Base-by-base conservation (phyloP, 305 asterid species). In the Solanum hybrid region DNA sequence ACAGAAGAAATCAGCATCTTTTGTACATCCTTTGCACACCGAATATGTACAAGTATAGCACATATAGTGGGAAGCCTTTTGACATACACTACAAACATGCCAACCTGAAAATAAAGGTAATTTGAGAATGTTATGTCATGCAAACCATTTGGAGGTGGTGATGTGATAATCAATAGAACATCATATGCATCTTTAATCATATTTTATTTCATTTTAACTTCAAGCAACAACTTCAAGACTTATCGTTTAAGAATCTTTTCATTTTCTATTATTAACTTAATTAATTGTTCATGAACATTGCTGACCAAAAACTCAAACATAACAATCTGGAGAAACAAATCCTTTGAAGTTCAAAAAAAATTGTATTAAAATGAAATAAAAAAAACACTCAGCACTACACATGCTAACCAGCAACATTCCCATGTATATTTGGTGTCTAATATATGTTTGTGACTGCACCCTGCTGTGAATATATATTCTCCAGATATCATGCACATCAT, bases 21-120 rank as follows among this genome's bases (percentile, higher is more conserved):
- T 94, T 17, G 93, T 93, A 91, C 99, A 97, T 68, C 95, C 93
- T 93, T 96, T 97, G 96, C 99, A 97, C 94, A 97, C 91, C 14
- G 99, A 96, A 93, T 95, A 97, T 27, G 99, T 94, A 91, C 99
- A 97, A 32, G 98, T 97, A 92, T 95, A 97, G 96, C 99, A 97
- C 95, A 92, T 92, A 89, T 93, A 95, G 86, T 95, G 95, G 57
- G 99, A 92, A 80, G 95, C 86, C 94, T 95, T 97, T 90, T 91
- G 93, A 88, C 99, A 97, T 89, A 91, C 96, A 90, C 97, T 97
- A 91, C 99, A 97, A 91, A 97, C 97, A 94, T 97, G 99, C 99
- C 99, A 97, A 90, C 99, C 99, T 97, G 98, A 91, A 95, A 94
- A 89, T 79, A 89, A 92, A 79, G 87, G 86, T 89, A 91, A 29